Percentiles rank a stretch among this genome's conserved stretches.
phyloP scores from a whole-genome alignment of 768 basidiomycete genomes.

The Paxillus ammoniavirescens region DNA sequence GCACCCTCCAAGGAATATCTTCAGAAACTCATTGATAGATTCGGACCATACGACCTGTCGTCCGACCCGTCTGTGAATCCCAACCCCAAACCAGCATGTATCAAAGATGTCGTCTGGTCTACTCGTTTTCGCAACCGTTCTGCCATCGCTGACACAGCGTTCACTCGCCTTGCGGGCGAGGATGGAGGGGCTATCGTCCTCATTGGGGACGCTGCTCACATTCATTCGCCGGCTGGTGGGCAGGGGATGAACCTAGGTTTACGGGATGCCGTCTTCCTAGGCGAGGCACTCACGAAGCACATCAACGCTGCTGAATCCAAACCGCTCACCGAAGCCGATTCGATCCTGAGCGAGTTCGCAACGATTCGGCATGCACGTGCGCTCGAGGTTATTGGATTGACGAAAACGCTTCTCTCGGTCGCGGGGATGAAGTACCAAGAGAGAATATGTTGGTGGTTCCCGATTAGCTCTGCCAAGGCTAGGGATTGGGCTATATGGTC shows the following conservation, averaged over 20 bases:
- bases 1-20: conserved; percentile 41
- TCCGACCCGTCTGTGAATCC: conserved; percentile 36
- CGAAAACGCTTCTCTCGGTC: conserved; percentile 33
- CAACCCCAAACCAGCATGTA: conserved; percentile 24
- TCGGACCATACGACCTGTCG: conserved; percentile 34
- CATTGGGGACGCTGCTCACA: conserved; percentile 50
- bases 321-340: conserved; percentile 23
- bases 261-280: conserved; percentile 50
- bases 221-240: conserved; percentile 54
- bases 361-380: conserved; percentile 37
- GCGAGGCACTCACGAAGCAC: conserved; percentile 40
- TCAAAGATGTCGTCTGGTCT: conserved; percentile 43
- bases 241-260: conserved; percentile 62
- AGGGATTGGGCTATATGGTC: conserved; percentile 25
- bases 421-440: conserved; percentile 21
- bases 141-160: conserved; percentile 41
- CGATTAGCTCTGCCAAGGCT: conserved; percentile 23
- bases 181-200: conserved; percentile 27
- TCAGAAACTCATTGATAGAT: conserved; percentile 42
- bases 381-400: conserved; percentile 39
- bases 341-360: conserved; percentile 35
- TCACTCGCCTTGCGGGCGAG: conserved; percentile 27
- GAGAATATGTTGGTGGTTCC: conserved; percentile 22
- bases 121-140: conserved; percentile 46
- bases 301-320: conserved; percentile 14